Base-by-base conservation (phyloP, 345 rosid genomes). In the Populus alba region DNA sequence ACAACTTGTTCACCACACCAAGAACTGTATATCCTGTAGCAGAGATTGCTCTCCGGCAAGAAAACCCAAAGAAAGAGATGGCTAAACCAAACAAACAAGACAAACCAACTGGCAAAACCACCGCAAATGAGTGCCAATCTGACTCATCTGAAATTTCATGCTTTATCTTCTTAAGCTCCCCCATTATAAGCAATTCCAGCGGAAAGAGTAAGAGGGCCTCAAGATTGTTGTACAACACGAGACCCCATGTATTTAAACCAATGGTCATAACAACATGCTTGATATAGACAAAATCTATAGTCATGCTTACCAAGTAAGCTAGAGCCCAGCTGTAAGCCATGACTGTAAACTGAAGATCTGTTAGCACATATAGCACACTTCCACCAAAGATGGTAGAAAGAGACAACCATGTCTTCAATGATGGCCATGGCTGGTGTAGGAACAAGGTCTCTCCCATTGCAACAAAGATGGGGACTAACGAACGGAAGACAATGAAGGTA, bases 1-100 rank as follows among this genome's bases (percentile, higher is more conserved):
- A 69, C 12, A 94, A 80, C 92, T 96, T 96, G 83, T 94, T 96
- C 75, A 96, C 98, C 11, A 96, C 94, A 1, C 99, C 99, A 68
- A 96, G 97, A 83, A 96, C 98, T n/a, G 99, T 96, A 72, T 89
- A 96, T 5, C 99, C 99, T 20, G 98, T 94, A 6, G 99, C 99
- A 47, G 99, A 96, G 78, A 96, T 96, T 6, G 94, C 97, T 63
- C 91, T 82, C 15, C 98, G 90, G 76, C 99, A 94, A 16, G 99
- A 96, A 87, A 96, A 96, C 7, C 99, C 99, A 27, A 96, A 96
- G 87, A 96, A 96, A 7, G 99, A 96, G 77, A 96, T 96, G 4
- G 98, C 94, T 76, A 94, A 78, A 23, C 99, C 99, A 41, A 96
- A 92, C 25, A 94, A 47, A 77, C 97, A 94, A 0, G 99, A 96